These are phyloP conservation scores for Pythium dissotocum DNA, from an alignment of 352 stramenopile genomes.

Conservation along the genomic window DNA sequence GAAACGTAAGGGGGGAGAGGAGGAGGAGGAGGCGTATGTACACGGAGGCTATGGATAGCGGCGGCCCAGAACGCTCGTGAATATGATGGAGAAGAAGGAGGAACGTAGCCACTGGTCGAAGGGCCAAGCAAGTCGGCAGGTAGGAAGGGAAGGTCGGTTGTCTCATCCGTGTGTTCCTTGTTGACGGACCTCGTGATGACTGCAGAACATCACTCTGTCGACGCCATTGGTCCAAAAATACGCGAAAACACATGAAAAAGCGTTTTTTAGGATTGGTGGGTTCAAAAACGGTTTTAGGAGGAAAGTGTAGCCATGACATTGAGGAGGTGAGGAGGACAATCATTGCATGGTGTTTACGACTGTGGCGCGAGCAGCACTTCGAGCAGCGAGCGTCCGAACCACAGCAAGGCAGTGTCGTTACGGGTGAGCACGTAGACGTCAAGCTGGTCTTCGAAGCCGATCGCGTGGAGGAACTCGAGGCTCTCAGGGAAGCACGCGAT, in stretches of 20 bases:
- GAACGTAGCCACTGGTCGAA: background rate
- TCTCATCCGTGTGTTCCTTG: conserved; percentile 4
- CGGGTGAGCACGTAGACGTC: conserved; percentile 56
- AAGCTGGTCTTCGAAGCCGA: conserved; percentile 67
- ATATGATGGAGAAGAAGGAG: background rate
- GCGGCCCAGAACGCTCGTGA: background rate
- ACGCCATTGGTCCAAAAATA: conserved; percentile 9
- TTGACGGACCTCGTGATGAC: conserved; percentile 10
- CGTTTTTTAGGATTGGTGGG: background rate
- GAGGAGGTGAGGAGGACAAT: background rate
- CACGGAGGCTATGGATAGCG: background rate
- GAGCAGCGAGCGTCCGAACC: conserved; percentile 61
- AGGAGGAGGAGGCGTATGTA: background rate
- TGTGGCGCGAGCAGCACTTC: conserved; percentile 38
- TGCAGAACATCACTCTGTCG: conserved; percentile 2
- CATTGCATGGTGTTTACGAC: background rate
- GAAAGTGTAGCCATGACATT: background rate
- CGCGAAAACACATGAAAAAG: background rate
- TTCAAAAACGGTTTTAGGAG: background rate
- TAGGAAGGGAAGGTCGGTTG: background rate
- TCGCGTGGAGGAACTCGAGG: conserved; percentile 61
- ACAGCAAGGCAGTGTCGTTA: conserved; percentile 68
- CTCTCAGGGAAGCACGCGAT: conserved; percentile 53
- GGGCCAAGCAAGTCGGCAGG: background rate
- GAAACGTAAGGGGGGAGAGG: background rate